These are phyloP conservation scores for Yarrowia sp. DNA, from an alignment of 805 yeast species.

Conservation along the genomic window DNA sequence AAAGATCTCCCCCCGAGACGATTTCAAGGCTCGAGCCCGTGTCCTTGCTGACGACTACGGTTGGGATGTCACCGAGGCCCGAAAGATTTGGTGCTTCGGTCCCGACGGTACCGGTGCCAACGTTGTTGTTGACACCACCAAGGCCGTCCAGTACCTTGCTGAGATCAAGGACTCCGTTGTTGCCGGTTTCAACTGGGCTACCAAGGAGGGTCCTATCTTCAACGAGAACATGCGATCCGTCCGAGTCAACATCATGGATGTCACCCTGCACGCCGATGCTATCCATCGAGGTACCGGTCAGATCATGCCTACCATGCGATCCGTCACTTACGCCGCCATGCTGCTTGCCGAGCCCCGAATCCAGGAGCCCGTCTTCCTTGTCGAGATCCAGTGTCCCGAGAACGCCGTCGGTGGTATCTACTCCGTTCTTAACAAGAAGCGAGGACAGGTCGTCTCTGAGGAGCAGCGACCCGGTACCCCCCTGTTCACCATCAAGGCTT, in stretches of 20 bases:
- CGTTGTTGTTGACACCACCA: constrained; percentile 98
- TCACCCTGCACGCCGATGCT: constrained; percentile 99
- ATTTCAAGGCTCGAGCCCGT: constrained; percentile 99
- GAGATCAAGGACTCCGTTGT: constrained; percentile 99
- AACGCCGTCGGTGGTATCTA: constrained; percentile 99
- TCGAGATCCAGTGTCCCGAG: constrained; percentile 99
- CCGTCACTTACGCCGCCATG: constrained; percentile 98
- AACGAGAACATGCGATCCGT: constrained; percentile 96
- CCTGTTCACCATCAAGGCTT: constrained; percentile 98
- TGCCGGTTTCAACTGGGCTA: constrained; percentile 99
- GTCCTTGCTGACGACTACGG: constrained; percentile 97
- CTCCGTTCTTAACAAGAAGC: constrained; percentile 94
- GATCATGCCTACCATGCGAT: constrained; percentile 99
- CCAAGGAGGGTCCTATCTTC: constrained; percentile 98
- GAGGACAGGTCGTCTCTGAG: constrained; percentile 93
- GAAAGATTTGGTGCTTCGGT: constrained; percentile 99
- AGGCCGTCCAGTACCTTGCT: constrained; percentile 98
- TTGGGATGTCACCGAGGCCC: constrained; percentile 99
- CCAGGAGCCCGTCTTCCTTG: constrained; percentile 99
- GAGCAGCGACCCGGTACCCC: constrained; percentile 99
- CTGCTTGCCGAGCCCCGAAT: constrained; percentile 97
- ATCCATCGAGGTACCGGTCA: constrained; percentile 99
- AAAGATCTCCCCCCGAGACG: constrained; percentile 90
- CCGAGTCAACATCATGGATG: constrained; percentile 98
- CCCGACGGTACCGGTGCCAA: constrained; percentile 99